Evolutionary conservation across 345 rosid species (phyloP), one percentile per base, ranked within the genome.

Genomic region (Gossypium ekmanianum): DNA sequence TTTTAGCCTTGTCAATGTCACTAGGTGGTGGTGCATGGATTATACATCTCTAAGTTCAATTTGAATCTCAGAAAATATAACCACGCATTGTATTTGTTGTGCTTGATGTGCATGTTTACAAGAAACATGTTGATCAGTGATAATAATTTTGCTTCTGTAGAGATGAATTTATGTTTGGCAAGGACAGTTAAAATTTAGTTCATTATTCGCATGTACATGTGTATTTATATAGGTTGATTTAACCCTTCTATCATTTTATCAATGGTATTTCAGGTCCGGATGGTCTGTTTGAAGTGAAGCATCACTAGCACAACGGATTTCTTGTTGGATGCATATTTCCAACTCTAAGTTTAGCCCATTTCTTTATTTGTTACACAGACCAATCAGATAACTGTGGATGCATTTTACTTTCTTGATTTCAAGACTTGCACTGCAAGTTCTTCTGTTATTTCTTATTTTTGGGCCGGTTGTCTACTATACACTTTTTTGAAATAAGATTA

Each of bases 231-330:
- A 51, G 48, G 24, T 66, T 71, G 63, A 68, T 20, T 57, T 61
- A 8, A 11, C 16, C 17, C 24, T 56, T 24, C 0, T 13, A 7
- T 65, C 10, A 17, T 50, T 73, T 73, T 48, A 9, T 54, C 76
- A 59, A 34, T 59, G 73, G 18, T 83, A 43, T 68, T 70, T 34
- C 94, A 94, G 98, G 98, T 81, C 98, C 98, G 1, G 91, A 94
- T 79, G 97, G 98, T 73, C 87, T 93, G 10, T 90, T 94, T 63
- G 95, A 92, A 81, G 54, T 0, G 24, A 84, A 87, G 83, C 89
- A 90, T 81, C 96, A 89, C 80, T 89, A 85, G 74, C 84, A 62
- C 43, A 3, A 55, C 43, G 26, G 79, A 59, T 75, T 26, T 72
- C 67, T 75, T 51, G n/a, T 20, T 56, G 52, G 43, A 41, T 11